phyloP scores from a whole-genome alignment of 768 basidiomycete genomes.

The Termitomyces bulborhizus region DNA sequence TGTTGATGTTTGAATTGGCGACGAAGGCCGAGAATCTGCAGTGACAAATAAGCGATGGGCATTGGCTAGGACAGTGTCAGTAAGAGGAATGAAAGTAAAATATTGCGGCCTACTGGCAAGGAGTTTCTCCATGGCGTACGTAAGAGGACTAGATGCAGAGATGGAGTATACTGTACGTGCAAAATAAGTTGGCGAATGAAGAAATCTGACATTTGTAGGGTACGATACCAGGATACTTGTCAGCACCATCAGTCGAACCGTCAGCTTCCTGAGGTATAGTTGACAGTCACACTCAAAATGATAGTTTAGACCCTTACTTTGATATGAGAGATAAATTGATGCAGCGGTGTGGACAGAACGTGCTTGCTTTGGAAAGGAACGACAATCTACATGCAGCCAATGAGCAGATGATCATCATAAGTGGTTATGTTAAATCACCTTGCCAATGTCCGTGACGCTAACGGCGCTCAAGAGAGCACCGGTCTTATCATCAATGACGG shows the following conservation, averaged over 20 bases:
- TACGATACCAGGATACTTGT: conserved; percentile 65
- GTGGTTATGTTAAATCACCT: conserved; percentile 31
- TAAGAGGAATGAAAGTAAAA: neutral
- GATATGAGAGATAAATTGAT: conserved; percentile 65
- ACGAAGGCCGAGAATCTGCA: conserved; percentile 49
- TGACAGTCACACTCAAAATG: neutral
- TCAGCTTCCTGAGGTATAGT: conserved; percentile 46
- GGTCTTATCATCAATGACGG: conserved; percentile 62
- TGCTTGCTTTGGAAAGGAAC: conserved; percentile 79
- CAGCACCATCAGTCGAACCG: conserved; percentile 74
- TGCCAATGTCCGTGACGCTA: conserved; percentile 79
- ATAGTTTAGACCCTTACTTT: conserved; percentile 41
- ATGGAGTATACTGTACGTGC: conserved; percentile 63
- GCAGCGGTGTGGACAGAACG: conserved; percentile 60
- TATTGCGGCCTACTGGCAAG: conserved; percentile 59
- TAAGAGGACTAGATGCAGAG: conserved; percentile 52
- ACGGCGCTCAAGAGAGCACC: conserved; percentile 67
- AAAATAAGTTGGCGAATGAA: neutral
- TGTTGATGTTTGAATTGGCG: conserved; percentile 39
- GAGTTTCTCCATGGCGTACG: conserved; percentile 73
- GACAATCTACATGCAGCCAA: conserved; percentile 43
- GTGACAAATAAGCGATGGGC: conserved; percentile 77
- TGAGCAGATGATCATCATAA: neutral
- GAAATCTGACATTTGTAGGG: neutral
- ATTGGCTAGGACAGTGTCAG: conserved; percentile 43